Percentiles rank a stretch among this genome's conserved stretches.
Conservation (phyloP, 73 alveolate genomes). For the Blepharisma japonicum region DNA sequence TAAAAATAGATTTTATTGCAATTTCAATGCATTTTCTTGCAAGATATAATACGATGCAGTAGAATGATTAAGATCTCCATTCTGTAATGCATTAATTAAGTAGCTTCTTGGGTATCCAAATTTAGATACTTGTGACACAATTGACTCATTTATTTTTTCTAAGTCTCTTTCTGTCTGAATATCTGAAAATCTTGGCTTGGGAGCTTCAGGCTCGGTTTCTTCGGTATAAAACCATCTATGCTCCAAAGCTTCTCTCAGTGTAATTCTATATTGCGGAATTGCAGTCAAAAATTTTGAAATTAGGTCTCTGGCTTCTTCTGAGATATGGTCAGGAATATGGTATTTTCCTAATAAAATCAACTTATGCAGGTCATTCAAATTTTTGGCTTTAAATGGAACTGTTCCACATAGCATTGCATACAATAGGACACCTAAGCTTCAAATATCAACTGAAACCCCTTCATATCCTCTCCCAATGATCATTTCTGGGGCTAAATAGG, state of each 20-base stretch:
- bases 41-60: background rate
- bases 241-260: too few species aligned
- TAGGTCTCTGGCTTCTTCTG: conserved; percentile 26
- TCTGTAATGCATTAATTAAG: background rate
- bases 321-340: conserved; percentile 50
- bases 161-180: too few species aligned
- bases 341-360: conserved; percentile 54
- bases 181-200: too few species aligned
- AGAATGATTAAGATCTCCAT: background rate
- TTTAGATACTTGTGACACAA: too few species aligned
- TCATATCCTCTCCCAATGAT: conserved; percentile 92
- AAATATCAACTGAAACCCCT: conserved; percentile 90
- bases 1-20: too few species aligned
- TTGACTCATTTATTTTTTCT: too few species aligned
- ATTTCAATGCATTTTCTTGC: too few species aligned
- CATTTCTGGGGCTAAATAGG: conserved; percentile 99
- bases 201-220: too few species aligned
- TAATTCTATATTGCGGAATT: too few species aligned
- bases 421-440: conserved; percentile 94
- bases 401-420: conserved; percentile 91
- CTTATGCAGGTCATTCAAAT: conserved; percentile 81
- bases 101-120: background rate
- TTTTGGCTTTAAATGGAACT: conserved; percentile 92
- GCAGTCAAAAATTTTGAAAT: background rate
- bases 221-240: too few species aligned